These are phyloP conservation scores for Bolboschoenoplectus hybrid DNA, from an alignment of 202 grass and related monocot genomes.

Conservation along the genomic window DNA sequence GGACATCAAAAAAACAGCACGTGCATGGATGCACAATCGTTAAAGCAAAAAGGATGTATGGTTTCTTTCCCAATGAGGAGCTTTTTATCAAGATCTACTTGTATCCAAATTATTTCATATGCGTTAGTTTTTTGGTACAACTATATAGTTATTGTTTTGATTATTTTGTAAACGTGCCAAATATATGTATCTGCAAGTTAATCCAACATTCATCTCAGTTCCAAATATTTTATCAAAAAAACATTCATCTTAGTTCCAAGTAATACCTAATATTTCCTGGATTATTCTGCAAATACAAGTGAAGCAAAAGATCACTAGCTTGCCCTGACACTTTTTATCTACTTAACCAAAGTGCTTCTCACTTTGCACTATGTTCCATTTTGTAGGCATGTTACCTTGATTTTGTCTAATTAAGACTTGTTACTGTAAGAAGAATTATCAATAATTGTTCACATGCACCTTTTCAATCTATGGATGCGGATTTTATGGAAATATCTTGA, in stretches of 20 bases:
- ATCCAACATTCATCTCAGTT: background rate
- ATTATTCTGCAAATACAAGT: conserved; percentile 17
- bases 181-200: background rate
- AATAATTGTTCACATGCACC: background rate
- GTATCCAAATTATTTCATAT: conserved; percentile 65
- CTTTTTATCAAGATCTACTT: conserved; percentile 90
- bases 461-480: background rate
- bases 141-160: conserved; percentile 5
- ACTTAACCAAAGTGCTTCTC: background rate
- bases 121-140: background rate
- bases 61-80: conserved; percentile 75
- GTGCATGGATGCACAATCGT: conserved; percentile 92
- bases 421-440: background rate
- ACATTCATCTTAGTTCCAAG: background rate
- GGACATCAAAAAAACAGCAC: conserved; percentile 68
- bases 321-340: background rate
- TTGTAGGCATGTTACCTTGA: conserved; percentile 2
- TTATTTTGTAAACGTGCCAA: background rate
- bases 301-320: background rate
- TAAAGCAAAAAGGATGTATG: conserved; percentile 92
- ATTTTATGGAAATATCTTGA: background rate
- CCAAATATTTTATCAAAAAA: background rate
- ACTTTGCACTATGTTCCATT: background rate
- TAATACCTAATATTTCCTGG: background rate
- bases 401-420: conserved; percentile 7